Conservation (phyloP, 257 asterid genomes). For the Fraxinus anomala region DNA sequence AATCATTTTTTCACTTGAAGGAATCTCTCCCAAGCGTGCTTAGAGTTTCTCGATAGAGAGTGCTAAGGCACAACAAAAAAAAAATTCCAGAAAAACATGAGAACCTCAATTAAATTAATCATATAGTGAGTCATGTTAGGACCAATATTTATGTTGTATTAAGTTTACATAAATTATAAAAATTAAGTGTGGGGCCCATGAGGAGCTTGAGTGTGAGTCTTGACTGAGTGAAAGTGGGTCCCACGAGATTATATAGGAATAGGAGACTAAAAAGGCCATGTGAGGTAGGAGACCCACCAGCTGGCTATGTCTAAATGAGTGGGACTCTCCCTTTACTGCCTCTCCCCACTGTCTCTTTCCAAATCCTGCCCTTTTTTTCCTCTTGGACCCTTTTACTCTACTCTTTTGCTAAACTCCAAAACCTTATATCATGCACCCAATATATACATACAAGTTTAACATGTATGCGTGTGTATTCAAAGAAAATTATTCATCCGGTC, state of each 20-base stretch:
- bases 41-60: neutral
- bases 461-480: neutral
- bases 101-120: neutral
- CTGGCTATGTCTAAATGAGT: slow-evolving; percentile 45
- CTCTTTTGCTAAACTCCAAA: slow-evolving; percentile 1
- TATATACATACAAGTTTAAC: neutral
- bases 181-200: slow-evolving; percentile 13
- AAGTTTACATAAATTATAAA: neutral
- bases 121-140: neutral
- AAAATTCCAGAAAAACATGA: neutral
- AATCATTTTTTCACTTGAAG: too few relatives aligned
- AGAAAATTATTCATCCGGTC: neutral
- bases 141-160: neutral
- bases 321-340: slow-evolving; percentile 19
- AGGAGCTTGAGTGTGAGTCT: slow-evolving; percentile 35
- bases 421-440: neutral
- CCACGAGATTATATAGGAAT: slow-evolving; percentile 21
- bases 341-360: slow-evolving; percentile 20
- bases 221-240: slow-evolving; percentile 36
- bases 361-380: neutral
- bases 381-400: neutral
- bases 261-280: slow-evolving; percentile 42
- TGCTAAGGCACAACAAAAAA: neutral
- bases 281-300: slow-evolving; percentile 66
- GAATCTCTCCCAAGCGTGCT: too few relatives aligned